Evolutionary conservation across 768 basidiomycete species (phyloP).

Genomic region (Hysterangium stoloniferum): DNA sequence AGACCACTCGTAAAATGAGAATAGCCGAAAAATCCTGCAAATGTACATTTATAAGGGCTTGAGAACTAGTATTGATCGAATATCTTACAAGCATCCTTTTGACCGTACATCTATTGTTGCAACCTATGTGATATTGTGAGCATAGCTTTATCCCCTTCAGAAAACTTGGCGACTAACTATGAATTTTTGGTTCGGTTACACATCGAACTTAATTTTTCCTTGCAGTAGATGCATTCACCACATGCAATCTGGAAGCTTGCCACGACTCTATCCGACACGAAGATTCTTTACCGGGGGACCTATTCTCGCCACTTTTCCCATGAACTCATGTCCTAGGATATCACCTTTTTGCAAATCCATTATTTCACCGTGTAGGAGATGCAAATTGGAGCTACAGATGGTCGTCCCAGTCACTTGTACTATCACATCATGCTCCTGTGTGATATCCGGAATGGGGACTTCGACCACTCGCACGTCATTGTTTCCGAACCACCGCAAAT

Average conservation of each 20-base stretch:
- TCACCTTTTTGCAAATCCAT: slow-evolving; percentile 62
- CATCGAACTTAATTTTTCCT: slow-evolving; percentile 63
- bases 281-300: slow-evolving; percentile 58
- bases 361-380: slow-evolving; percentile 63
- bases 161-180: slow-evolving; percentile 32
- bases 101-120: slow-evolving; percentile 54
- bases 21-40: slow-evolving; percentile 57
- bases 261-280: slow-evolving; percentile 60
- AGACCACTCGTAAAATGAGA: slow-evolving; percentile 69
- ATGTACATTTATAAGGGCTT: neutral
- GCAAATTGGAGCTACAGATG: slow-evolving; percentile 61
- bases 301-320: slow-evolving; percentile 60
- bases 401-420: slow-evolving; percentile 70
- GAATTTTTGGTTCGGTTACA: slow-evolving; percentile 70
- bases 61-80: neutral
- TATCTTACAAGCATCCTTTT: slow-evolving; percentile 41
- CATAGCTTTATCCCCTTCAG: neutral
- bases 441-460: slow-evolving; percentile 49
- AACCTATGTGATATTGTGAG: slow-evolving; percentile 26
- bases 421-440: slow-evolving; percentile 68
- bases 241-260: slow-evolving; percentile 73
- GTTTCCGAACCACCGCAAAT: neutral
- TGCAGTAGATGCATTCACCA: slow-evolving; percentile 62
- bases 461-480: slow-evolving; percentile 35
- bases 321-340: slow-evolving; percentile 70